A percentile compares a stretch with the other conserved stretches of the same genome.
Conservation (phyloP, 106 monocot species). For the Xerophyta viscosa region DNA sequence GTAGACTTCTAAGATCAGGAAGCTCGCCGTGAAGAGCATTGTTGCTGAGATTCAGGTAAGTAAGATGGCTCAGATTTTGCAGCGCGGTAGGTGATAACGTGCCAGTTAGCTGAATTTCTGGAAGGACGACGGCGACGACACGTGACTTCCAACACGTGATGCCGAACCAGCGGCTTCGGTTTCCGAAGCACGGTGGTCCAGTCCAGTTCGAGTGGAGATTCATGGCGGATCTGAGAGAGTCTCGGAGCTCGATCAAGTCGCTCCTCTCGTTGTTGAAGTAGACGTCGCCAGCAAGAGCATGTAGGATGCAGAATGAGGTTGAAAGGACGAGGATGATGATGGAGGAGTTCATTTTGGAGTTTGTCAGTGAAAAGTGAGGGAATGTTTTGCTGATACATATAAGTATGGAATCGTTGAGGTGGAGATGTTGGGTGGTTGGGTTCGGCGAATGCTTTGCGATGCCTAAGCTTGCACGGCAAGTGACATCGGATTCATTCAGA, state of each 20-base stretch:
- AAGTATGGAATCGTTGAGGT: too few relatives aligned
- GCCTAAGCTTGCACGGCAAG: not conserved
- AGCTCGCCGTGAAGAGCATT: slow-evolving; percentile 46
- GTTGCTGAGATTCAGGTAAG: slow-evolving; percentile 22
- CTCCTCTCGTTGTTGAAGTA: slow-evolving; percentile 23
- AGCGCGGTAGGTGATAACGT: slow-evolving; percentile 14
- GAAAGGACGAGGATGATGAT: too few relatives aligned
- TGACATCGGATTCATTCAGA: not conserved
- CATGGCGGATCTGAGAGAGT: slow-evolving; percentile 26
- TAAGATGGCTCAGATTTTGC: slow-evolving; percentile 19
- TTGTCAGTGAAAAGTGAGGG: too few relatives aligned
- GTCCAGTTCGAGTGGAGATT: slow-evolving; percentile 66
- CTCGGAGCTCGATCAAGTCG: slow-evolving; percentile 31
- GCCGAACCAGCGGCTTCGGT: slow-evolving; percentile 46
- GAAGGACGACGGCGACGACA: slow-evolving; percentile 28
- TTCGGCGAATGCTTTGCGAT: too few relatives aligned
- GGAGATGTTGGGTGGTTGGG: too few relatives aligned
- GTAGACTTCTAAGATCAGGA: slow-evolving; percentile 25
- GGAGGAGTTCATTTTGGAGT: too few relatives aligned
- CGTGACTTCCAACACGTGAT: slow-evolving; percentile 33
- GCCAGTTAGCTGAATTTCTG: slow-evolving; percentile 41
- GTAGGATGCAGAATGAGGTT: too few relatives aligned
- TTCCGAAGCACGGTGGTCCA: slow-evolving; percentile 38
- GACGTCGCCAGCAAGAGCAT: slow-evolving; percentile 1
- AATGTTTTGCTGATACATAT: too few relatives aligned